A percentile compares a stretch with the other conserved stretches of the same genome.
Evolutionary conservation across 73 alveolate genomes (phyloP).

Genomic region (Blepharisma stoltei): DNA sequence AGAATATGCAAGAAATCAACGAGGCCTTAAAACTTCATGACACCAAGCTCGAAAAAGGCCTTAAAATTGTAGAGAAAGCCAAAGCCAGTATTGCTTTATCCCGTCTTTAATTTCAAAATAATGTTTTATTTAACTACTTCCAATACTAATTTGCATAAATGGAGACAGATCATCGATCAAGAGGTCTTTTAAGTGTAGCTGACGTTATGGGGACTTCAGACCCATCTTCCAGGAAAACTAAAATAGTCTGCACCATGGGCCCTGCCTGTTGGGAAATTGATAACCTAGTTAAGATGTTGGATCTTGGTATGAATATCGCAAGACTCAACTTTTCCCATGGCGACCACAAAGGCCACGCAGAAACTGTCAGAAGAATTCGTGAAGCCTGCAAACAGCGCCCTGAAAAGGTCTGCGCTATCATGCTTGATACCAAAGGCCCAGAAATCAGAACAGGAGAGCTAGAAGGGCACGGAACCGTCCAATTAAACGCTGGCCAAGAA

Average conservation of each 20-base stretch:
- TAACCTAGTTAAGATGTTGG: conserved; percentile 70
- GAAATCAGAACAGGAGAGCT: conserved; percentile 92
- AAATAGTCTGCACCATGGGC: conserved; percentile 92
- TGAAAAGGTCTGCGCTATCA: conserved; percentile 74
- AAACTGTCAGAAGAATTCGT: conserved; percentile 62
- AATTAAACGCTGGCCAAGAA: conserved; percentile 68
- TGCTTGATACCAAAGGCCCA: conserved; percentile 95
- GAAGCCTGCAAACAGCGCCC: conserved; percentile 88
- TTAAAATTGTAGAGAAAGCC: too few relatives aligned
- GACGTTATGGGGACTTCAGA: not conserved
- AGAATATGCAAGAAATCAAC: too few relatives aligned
- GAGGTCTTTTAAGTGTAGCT: too few relatives aligned
- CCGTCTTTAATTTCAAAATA: too few relatives aligned
- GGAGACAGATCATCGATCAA: too few relatives aligned
- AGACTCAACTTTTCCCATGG: conserved; percentile 96
- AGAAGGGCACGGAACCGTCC: conserved; percentile 8
- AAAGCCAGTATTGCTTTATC: too few relatives aligned
- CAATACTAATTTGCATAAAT: too few relatives aligned
- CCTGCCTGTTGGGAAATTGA: conserved; percentile 84
- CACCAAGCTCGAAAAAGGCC: too few relatives aligned
- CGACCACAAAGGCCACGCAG: conserved; percentile 84
- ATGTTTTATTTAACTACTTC: too few relatives aligned
- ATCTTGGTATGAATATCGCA: conserved; percentile 91
- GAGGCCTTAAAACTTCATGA: too few relatives aligned
- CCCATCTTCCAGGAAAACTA: conserved; percentile 57